Percentiles rank a stretch among this genome's conserved stretches.
These are phyloP conservation scores for Fusarium veterinarium DNA, from an alignment of 2,329 filamentous ascomycete genomes.

Conservation along the genomic window DNA sequence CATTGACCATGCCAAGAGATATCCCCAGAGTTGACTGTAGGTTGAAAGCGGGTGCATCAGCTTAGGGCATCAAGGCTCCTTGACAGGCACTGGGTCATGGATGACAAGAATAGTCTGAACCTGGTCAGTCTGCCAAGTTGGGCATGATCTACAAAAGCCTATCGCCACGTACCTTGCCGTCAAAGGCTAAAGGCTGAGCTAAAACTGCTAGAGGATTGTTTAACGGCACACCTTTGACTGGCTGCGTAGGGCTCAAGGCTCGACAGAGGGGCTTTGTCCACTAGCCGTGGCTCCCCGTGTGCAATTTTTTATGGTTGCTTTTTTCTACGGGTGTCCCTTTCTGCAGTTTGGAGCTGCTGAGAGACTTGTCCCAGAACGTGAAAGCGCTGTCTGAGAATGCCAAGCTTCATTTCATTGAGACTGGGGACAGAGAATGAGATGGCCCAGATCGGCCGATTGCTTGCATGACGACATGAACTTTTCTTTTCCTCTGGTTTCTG, in stretches of 20 bases:
- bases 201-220: background rate
- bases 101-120: conserved; percentile 37
- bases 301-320: conserved; percentile 16
- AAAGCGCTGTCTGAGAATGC: conserved; percentile 30
- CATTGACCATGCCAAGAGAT: conserved; percentile 44
- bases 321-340: conserved; percentile 10
- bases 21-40: conserved; percentile 42
- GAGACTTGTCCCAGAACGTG: conserved; percentile 32
- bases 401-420: conserved; percentile 39
- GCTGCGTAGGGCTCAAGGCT: conserved; percentile 17
- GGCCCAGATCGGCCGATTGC: conserved; percentile 41
- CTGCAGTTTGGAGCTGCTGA: conserved; percentile 5
- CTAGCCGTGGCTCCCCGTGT: conserved; percentile 15
- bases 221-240: conserved; percentile 35
- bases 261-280: conserved; percentile 11
- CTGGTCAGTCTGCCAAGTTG: conserved; percentile 27
- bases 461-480: conserved; percentile 36
- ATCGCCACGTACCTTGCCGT: conserved; percentile 16
- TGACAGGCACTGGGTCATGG: conserved; percentile 17
- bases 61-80: conserved; percentile 28
- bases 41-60: conserved; percentile 20
- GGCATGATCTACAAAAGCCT: conserved; percentile 43
- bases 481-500: conserved; percentile 5
- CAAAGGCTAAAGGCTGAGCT: conserved; percentile 15
- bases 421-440: conserved; percentile 19